These are phyloP conservation scores for Cladosporium austrohemisphaericum DNA, from an alignment of 2,329 filamentous ascomycete genomes.

Conservation along the genomic window DNA sequence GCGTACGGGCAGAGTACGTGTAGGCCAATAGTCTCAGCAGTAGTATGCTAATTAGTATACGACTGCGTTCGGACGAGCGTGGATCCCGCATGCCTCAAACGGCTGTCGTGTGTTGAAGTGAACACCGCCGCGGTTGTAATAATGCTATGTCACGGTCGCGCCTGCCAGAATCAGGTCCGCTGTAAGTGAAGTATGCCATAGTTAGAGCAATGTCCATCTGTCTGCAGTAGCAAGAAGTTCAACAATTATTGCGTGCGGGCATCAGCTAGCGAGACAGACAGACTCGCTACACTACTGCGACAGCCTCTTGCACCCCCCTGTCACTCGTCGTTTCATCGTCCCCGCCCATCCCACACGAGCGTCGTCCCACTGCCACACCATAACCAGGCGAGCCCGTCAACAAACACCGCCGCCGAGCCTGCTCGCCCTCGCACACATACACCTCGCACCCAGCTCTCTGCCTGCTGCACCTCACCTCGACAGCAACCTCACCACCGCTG, in stretches of 20 bases:
- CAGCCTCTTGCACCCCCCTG: not conserved
- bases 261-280: not conserved
- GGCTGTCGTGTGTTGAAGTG: too few relatives aligned
- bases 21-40: too few relatives aligned
- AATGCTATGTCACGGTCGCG: too few relatives aligned
- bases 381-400: too few relatives aligned
- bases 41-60: too few relatives aligned
- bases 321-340: not conserved
- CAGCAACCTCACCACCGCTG: slow-evolving; percentile 10
- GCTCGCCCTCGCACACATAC: not conserved
- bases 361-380: too few relatives aligned
- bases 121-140: slow-evolving; percentile 5
- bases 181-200: not conserved
- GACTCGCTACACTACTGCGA: not conserved
- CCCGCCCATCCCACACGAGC: not conserved
- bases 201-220: not conserved
- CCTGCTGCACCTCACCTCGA: not conserved
- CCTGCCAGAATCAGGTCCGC: too few relatives aligned
- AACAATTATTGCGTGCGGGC: not conserved
- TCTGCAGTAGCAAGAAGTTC: not conserved
- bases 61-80: not conserved
- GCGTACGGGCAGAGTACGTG: too few relatives aligned
- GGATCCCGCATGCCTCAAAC: too few relatives aligned
- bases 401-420: not conserved
- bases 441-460: not conserved